Conservation (phyloP, 2,329 filamentous ascomycete genomes). For the Arthrobotrys megalospora region DNA sequence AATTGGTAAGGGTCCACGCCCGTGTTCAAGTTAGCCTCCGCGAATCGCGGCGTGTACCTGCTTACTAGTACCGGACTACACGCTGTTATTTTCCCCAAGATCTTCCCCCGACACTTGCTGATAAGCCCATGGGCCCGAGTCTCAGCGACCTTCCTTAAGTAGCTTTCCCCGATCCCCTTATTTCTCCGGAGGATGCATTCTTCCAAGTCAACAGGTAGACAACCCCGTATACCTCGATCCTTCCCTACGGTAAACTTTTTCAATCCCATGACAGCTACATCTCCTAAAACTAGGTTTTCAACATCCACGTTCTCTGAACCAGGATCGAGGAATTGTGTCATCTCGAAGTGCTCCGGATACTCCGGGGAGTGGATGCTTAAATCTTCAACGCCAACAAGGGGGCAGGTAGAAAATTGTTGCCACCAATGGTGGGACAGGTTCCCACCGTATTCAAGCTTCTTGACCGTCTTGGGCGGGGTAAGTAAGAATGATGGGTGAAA, state of each 20-base stretch:
- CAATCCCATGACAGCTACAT: conserved; percentile 12
- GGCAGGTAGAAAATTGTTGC: conserved; percentile 18
- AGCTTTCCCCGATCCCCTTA: background rate
- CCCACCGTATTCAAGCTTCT: conserved; percentile 6
- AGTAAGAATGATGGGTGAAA: conserved; percentile 42
- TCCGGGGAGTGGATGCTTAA: background rate
- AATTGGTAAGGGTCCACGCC: background rate
- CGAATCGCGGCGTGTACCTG: background rate
- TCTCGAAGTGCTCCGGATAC: background rate
- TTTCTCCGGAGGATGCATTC: conserved; percentile 6
- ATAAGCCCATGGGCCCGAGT: background rate
- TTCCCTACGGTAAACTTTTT: background rate
- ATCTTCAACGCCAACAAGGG: conserved; percentile 9
- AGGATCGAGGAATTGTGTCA: background rate
- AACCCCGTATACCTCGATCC: background rate
- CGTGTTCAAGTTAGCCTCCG: background rate
- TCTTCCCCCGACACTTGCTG: background rate
- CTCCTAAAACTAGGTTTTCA: background rate
- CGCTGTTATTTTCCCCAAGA: background rate
- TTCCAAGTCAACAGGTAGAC: background rate
- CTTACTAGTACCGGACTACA: background rate
- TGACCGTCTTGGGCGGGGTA: conserved; percentile 7
- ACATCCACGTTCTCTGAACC: background rate
- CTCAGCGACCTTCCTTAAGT: background rate
- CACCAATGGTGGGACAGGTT: conserved; percentile 7